Evolutionary conservation across 2,329 filamentous ascomycete genomes (phyloP), one percentile per base, ranked within the genome.

Genomic region (Penicillium sp.): DNA sequence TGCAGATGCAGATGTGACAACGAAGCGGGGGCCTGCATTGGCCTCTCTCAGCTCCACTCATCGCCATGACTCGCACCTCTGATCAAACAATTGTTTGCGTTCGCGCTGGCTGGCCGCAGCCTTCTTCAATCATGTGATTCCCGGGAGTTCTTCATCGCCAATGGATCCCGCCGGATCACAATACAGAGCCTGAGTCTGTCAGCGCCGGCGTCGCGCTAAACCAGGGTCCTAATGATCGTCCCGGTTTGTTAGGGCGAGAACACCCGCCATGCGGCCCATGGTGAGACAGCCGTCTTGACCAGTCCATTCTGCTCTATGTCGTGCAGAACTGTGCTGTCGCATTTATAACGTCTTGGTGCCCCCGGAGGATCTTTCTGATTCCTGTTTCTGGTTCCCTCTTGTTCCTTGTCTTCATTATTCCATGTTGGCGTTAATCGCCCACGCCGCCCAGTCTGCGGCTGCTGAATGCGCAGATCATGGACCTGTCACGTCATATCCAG

Each of bases 51-150:
- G 46, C 53, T 51, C 52, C 49, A 48, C 53, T 52, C 49, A 47
- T 36, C 51, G 51, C 55, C 52, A 45, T 58, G 26, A 60, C 52
- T 64, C 61, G 57, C 61, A 10, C 8, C 16, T 38, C 34, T 38
- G 16, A 16, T 38, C 34, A 21, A 38, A 38, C 68, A 69, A 63
- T 60, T 66, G 66, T 57, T 58, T 63, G 58, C 61, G 58, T 62
- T 68, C 57, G 56, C 62, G 54, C 60, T 64, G 66, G 65, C 58
- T 62, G 62, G 59, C 66, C 68, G 68, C 68, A 71, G 64, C 57
- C 56, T 52, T 43, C 49, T 61, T 64, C 57, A 60, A 66, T 73
- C 70, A 73, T 73, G 70, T 73, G 70, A 73, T 68, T 57, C 29
- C n/a, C 54, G 54, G 58, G 61, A 58, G 46, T 55, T 49, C 47